Evolutionary conservation across 2,329 filamentous ascomycete genomes (phyloP).

Genomic region (Lecanicillium sp.): DNA sequence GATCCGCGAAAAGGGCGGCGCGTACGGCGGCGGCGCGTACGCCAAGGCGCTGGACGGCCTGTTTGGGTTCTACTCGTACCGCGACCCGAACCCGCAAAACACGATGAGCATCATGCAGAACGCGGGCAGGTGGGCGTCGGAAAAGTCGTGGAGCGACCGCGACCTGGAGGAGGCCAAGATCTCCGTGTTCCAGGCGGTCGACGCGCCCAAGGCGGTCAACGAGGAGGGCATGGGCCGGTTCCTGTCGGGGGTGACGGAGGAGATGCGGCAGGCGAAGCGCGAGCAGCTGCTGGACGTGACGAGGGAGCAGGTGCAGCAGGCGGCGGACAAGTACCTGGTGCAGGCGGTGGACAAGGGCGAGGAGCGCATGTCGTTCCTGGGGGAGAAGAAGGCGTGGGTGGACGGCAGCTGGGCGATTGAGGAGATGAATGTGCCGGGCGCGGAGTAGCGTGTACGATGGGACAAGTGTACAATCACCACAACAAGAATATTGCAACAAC

Average conservation of each 20-base stretch:
- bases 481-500: too few relatives aligned
- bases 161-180: constrained; percentile 96
- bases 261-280: constrained; percentile 81
- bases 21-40: constrained; percentile 89
- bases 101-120: constrained; percentile 78
- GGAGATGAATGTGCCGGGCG: constrained; percentile 62
- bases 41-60: constrained; percentile 72
- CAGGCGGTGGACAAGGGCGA: constrained; percentile 54
- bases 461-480: background rate
- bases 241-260: constrained; percentile 74
- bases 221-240: constrained; percentile 84
- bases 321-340: constrained; percentile 76
- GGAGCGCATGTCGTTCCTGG: constrained; percentile 67
- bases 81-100: constrained; percentile 90
- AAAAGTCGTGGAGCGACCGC: constrained; percentile 72
- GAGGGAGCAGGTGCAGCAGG: constrained; percentile 70
- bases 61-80: constrained; percentile 95
- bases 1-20: constrained; percentile 94
- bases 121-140: constrained; percentile 75
- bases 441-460: constrained; percentile 26
- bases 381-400: constrained; percentile 76
- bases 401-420: constrained; percentile 67
- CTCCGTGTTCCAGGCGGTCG: constrained; percentile 84
- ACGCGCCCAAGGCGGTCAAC: constrained; percentile 82
- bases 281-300: constrained; percentile 83